These are phyloP conservation scores for Ceratocystis variospora DNA, from an alignment of 2,329 filamentous ascomycete genomes.

Conservation along the genomic window DNA sequence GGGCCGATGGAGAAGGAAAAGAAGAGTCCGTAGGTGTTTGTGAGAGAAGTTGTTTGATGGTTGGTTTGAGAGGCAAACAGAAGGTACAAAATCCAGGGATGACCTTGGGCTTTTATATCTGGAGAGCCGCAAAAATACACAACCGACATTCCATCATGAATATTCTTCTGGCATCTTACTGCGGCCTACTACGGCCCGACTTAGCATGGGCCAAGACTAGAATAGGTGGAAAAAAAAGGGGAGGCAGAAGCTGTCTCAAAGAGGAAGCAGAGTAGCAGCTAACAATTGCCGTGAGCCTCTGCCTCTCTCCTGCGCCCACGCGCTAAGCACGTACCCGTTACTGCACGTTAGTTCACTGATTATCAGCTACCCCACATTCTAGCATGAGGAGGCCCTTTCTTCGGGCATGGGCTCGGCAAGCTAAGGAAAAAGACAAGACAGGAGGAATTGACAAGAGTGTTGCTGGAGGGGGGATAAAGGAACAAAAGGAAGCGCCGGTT, in stretches of 20 bases:
- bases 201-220: neutral
- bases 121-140: constrained; percentile 14
- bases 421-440: neutral
- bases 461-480: neutral
- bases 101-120: constrained; percentile 11
- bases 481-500: neutral
- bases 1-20: neutral
- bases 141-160: constrained; percentile 6
- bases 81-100: neutral
- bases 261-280: neutral
- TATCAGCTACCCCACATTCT: neutral
- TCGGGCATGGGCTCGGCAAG: constrained; percentile 1
- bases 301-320: neutral
- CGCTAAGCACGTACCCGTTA: too few species aligned
- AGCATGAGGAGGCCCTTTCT: neutral
- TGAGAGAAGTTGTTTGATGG: neutral
- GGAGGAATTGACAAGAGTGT: too few species aligned
- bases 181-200: neutral
- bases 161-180: neutral
- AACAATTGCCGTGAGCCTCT: neutral
- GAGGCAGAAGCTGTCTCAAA: neutral
- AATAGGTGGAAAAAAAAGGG: neutral
- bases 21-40: neutral
- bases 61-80: neutral
- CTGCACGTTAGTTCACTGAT: neutral